Evolutionary conservation across 495 filamentous ascomycete genomes (phyloP).

Genomic region (Extremus antarcticus): DNA sequence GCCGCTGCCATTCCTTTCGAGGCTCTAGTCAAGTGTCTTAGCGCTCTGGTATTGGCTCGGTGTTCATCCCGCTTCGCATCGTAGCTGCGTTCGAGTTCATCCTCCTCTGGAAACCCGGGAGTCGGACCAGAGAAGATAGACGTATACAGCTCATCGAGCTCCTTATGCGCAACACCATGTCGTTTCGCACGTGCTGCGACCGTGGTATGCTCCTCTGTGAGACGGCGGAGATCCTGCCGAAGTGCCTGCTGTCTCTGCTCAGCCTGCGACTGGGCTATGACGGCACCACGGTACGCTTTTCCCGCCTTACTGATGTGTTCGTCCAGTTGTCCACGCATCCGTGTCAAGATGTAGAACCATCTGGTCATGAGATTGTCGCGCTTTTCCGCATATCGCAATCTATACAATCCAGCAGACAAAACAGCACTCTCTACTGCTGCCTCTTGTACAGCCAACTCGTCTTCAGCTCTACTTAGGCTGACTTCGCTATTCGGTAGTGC

Average conservation of each 20-base stretch:
- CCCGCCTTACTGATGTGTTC: neutral
- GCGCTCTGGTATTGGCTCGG: neutral
- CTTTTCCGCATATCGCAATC: neutral
- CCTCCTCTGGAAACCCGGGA: conserved; percentile 37
- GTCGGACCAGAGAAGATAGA: conserved; percentile 36
- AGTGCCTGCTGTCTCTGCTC: neutral
- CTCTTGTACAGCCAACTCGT: neutral
- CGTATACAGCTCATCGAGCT: conserved; percentile 17
- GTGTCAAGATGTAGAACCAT: neutral
- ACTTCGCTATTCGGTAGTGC: neutral
- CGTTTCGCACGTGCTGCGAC: conserved; percentile 3
- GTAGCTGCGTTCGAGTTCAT: conserved; percentile 26
- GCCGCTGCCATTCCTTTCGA: neutral
- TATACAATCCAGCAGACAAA: neutral
- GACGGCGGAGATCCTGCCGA: neutral
- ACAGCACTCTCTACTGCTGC: neutral
- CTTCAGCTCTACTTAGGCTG: neutral
- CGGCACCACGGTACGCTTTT: neutral
- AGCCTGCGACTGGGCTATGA: neutral
- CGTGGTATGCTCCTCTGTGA: neutral
- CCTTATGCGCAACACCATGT: conserved; percentile 26
- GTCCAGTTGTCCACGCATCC: neutral
- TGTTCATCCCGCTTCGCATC: neutral
- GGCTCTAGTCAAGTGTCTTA: neutral
- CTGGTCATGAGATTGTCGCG: neutral